Percentiles rank a stretch among this genome's conserved stretches.
Evolutionary conservation across 208 protist species (phyloP).

Genomic region (Paratrypanosoma confusum): DNA sequence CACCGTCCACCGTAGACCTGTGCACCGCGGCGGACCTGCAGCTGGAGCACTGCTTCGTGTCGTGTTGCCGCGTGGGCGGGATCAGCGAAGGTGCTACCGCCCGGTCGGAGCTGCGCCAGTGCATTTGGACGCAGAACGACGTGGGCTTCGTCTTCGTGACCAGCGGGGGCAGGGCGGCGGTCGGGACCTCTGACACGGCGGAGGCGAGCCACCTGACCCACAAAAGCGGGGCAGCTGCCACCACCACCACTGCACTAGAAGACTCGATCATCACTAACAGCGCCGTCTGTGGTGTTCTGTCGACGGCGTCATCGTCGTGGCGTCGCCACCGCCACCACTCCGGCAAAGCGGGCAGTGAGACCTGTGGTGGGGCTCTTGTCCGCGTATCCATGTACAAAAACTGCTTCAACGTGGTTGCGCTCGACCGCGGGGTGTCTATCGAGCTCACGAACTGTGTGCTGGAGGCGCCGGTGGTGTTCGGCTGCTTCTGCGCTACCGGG

Average conservation of each 20-base stretch:
- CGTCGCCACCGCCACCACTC: no score
- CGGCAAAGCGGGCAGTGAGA: no score
- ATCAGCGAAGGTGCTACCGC: background rate
- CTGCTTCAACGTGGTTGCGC: constrained; percentile 12
- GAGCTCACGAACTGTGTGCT: constrained; percentile 9
- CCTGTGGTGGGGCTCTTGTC: no score
- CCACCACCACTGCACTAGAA: constrained; percentile 1
- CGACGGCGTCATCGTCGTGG: no score
- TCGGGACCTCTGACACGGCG: no score
- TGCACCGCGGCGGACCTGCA: constrained; percentile 2
- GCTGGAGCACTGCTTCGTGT: constrained; percentile 11
- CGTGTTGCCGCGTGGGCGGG: constrained; percentile 10
- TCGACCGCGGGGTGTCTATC: constrained; percentile 2
- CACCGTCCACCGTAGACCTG: background rate
- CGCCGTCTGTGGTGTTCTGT: constrained; percentile 12
- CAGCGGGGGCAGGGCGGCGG: no score
- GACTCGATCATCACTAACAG: constrained; percentile 12
- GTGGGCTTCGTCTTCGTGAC: constrained; percentile 11
- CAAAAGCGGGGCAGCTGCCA: no score
- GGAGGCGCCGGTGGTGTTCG: constrained; percentile 21
- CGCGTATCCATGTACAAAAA: constrained; percentile 28
- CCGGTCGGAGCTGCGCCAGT: constrained; percentile 8
- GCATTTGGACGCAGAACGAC: constrained; percentile 16
- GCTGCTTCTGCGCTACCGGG: constrained; percentile 4
- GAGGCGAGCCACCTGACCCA: no score